A percentile compares a stretch with the other conserved stretches of the same genome.
Evolutionary conservation across 1,284 basidiomycete genomes (phyloP).

Genomic region (Puccinia novopanici): DNA sequence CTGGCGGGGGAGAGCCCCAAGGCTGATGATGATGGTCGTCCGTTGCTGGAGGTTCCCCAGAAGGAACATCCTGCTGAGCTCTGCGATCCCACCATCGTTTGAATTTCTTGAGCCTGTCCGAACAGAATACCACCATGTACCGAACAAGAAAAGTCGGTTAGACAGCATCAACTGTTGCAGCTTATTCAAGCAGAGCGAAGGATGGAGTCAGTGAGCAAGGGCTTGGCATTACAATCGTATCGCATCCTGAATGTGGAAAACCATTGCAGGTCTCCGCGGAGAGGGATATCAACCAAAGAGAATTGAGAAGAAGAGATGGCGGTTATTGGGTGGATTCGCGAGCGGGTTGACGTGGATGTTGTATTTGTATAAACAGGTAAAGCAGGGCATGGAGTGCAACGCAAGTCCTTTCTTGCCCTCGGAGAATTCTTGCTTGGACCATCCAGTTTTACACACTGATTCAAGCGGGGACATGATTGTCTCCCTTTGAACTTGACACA

Average conservation of each 20-base stretch:
- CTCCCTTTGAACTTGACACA: too few species aligned
- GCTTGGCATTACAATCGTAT: conserved; percentile 23
- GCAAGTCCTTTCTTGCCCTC: too few species aligned
- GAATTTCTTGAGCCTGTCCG: conserved; percentile 24
- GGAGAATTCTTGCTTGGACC: too few species aligned
- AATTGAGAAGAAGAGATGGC: too few species aligned
- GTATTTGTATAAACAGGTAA: too few species aligned
- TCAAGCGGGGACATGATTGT: too few species aligned
- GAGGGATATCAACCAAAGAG: too few species aligned
- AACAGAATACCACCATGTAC: background rate
- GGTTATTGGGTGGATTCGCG: too few species aligned
- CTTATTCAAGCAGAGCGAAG: background rate
- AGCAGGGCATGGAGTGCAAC: too few species aligned
- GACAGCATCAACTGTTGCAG: background rate
- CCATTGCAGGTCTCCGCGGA: too few species aligned
- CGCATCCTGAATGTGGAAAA: background rate
- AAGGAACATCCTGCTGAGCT: conserved; percentile 20
- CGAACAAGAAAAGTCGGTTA: background rate
- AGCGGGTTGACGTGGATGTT: too few species aligned
- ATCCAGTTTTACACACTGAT: too few species aligned
- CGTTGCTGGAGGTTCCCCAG: background rate
- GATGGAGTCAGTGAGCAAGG: background rate
- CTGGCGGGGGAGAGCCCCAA: background rate
- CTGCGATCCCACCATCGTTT: conserved; percentile 31
- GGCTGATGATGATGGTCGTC: conserved; percentile 6